Evolutionary conservation across 2,329 filamentous ascomycete species (phyloP).

Genomic region (Botrytis paeoniae): DNA sequence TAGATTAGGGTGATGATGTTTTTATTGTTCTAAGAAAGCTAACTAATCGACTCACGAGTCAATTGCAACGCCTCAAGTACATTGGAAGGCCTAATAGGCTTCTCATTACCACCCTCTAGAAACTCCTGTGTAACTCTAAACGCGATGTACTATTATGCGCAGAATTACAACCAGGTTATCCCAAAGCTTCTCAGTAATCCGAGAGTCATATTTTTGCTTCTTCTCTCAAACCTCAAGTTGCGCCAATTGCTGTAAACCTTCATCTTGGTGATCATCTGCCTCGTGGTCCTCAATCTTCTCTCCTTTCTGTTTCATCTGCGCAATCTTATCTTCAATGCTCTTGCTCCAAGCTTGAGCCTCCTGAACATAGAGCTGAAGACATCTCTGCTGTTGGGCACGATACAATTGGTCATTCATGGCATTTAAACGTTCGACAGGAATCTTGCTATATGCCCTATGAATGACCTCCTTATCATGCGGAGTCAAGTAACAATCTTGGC

Average conservation of each 20-base stretch:
- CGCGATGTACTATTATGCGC: background rate
- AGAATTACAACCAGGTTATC: background rate
- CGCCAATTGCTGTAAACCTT: background rate
- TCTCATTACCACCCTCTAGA: background rate
- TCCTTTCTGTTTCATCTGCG: background rate
- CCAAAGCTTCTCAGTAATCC: background rate
- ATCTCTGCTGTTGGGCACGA: background rate
- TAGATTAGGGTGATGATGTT: background rate
- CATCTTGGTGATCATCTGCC: background rate
- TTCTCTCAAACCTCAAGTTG: background rate
- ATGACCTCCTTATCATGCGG: background rate
- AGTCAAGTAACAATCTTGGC: background rate
- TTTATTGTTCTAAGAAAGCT: background rate
- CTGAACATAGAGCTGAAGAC: background rate
- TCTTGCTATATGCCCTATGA: background rate
- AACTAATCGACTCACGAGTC: background rate
- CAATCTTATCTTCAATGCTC: background rate
- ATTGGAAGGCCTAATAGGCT: background rate
- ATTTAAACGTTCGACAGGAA: background rate
- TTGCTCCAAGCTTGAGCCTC: constrained; percentile 1
- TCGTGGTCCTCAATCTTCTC: background rate
- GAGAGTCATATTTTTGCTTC: background rate
- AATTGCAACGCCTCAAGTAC: background rate
- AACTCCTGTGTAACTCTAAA: background rate
- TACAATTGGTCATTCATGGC: background rate